These are phyloP conservation scores for Diaporthe ilicicola DNA, from an alignment of 2,329 filamentous ascomycete genomes.

Conservation along the genomic window DNA sequence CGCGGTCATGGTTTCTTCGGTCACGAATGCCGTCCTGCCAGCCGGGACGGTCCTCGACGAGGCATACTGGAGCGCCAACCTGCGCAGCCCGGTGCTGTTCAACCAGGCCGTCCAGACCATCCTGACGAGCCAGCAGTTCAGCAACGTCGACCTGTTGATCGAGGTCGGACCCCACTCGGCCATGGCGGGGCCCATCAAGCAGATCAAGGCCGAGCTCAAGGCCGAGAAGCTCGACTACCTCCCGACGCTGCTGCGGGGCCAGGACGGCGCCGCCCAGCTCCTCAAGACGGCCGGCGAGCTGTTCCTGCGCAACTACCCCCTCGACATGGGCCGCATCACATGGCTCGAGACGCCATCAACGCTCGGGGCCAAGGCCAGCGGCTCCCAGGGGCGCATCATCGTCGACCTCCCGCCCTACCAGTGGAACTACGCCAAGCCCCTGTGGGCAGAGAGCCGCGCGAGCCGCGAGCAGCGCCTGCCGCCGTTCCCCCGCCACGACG, in stretches of 20 bases:
- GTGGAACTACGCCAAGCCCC: constrained; percentile 52
- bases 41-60: constrained; percentile 5
- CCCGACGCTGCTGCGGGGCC: not conserved
- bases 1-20: constrained; percentile 30
- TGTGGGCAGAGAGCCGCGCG: constrained; percentile 48
- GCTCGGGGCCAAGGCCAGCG: not conserved
- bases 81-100: constrained; percentile 14
- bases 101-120: not conserved
- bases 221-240: not conserved
- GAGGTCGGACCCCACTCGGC: constrained; percentile 43
- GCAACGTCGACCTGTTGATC: constrained; percentile 31
- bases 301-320: not conserved
- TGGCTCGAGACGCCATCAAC: constrained; percentile 38
- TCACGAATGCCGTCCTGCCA: constrained; percentile 21
- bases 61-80: constrained; percentile 29
- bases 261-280: not conserved
- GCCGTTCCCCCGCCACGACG: constrained; percentile 47
- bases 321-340: constrained; percentile 35
- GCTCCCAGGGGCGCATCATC: not conserved
- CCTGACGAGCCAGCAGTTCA: not conserved
- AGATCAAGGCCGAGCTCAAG: constrained; percentile 33
- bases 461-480: constrained; percentile 46
- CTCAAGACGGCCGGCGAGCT: not conserved
- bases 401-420: constrained; percentile 52
- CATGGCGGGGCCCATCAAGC: constrained; percentile 41